Evolutionary conservation across 768 basidiomycete genomes (phyloP), one percentile per base, ranked within the genome.

Genomic region (Trametopsis cervina): DNA sequence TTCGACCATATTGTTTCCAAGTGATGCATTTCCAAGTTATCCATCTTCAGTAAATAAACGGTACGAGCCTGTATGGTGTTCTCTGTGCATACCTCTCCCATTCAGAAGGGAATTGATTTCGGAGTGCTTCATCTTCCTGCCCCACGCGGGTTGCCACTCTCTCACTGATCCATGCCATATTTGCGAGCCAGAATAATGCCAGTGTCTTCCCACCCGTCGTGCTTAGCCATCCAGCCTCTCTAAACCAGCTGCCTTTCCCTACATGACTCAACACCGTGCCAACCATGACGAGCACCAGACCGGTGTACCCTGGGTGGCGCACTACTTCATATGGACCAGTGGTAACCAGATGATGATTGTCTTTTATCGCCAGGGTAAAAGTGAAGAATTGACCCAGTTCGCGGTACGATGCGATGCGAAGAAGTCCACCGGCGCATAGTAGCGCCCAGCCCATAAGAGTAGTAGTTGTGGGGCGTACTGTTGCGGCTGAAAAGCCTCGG

Each of bases 251-350:
- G 9, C 54, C 57, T 5, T n/a, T 18, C 11, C 51, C 47, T 9
- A 53, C 25, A 3, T 40, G 44, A 26, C n/a, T n/a, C 27, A 47
- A 12, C 12, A 42, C 23, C 12, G 33, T 29, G 15, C 60, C 60
- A 10, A 42, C 9, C 3, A 43, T 29, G 40, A 44, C n/a, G 9
- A 54, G 13, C 2, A 42, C 4, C 20, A 2, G 15, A 5, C 46
- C 57, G n/a, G 52, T 44, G 35, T 61, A 60, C 29, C 40, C 27
- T 2, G 57, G 60, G 43, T 61, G 58, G 12, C 60, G 56, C 5
- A 61, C 54, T 22, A 52, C 18, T 3, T 35, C n/a, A 49, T 60
- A 60, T 4, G 56, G 56, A 9, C 58, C 58, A 21, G 20, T 24
- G 6, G 50, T 58, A 42, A 58, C 43, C 26, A 61, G 49, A 27